Conservation (phyloP, 495 filamentous ascomycete species). For the Annulohypoxylon stygium region DNA sequence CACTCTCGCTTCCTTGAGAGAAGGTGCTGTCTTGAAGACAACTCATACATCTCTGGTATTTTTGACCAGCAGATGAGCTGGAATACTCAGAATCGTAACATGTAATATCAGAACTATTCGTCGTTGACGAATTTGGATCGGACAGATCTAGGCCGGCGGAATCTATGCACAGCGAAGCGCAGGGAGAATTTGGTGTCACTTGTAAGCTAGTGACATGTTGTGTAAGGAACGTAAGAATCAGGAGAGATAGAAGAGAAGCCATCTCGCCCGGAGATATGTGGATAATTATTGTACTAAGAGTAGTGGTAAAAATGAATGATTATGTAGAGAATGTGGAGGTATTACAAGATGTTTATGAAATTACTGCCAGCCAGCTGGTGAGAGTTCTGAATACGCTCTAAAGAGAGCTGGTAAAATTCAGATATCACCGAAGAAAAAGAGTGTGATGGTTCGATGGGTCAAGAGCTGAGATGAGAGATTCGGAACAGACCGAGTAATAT, state of each 20-base stretch:
- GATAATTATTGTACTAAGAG: constrained; percentile 1
- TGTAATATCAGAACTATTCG: constrained; percentile 58
- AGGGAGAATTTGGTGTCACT: constrained; percentile 66
- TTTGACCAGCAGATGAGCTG: constrained; percentile 53
- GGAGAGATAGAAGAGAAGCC: constrained; percentile 36
- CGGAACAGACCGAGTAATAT: constrained; percentile 50
- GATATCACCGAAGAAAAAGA: constrained; percentile 16
- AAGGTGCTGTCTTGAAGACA: constrained; percentile 66
- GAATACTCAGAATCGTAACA: constrained; percentile 60
- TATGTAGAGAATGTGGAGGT: constrained; percentile 9
- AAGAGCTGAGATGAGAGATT: not conserved
- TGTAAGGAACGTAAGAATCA: constrained; percentile 44
- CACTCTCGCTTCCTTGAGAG: constrained; percentile 58
- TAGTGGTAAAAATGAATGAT: constrained; percentile 18
- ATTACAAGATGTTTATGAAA: constrained; percentile 38
- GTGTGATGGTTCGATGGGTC: constrained; percentile 25
- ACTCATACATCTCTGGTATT: constrained; percentile 63
- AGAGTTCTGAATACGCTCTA: constrained; percentile 14
- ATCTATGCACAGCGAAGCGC: constrained; percentile 61
- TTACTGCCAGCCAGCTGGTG: constrained; percentile 46
- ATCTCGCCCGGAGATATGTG: constrained; percentile 46
- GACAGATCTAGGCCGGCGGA: constrained; percentile 54
- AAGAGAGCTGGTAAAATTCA: constrained; percentile 9
- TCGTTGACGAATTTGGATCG: constrained; percentile 61
- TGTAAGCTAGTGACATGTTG: constrained; percentile 55